Evolutionary conservation across 2,329 filamentous ascomycete species (phyloP).

Genomic region (Nothomitra cinnamomea): DNA sequence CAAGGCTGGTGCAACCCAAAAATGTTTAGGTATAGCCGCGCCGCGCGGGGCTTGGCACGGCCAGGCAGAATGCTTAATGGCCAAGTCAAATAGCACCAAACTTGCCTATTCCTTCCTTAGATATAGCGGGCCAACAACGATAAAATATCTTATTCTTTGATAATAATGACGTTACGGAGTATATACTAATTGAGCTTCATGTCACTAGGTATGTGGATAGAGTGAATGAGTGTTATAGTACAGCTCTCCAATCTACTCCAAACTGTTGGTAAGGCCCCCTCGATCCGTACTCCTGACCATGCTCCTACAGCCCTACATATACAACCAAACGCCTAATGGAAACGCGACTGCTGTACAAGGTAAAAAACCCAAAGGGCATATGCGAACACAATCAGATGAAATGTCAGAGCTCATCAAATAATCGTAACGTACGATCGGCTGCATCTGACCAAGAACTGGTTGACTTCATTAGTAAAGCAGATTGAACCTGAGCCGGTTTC

Average conservation of each 20-base stretch:
- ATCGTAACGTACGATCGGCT: neutral
- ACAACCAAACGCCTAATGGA: neutral
- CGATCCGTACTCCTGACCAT: too few species aligned
- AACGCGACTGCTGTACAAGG: neutral
- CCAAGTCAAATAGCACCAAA: neutral
- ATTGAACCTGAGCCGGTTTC: neutral
- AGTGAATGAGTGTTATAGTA: too few species aligned
- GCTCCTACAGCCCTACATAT: neutral
- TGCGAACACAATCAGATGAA: too few species aligned
- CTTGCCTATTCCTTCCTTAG: too few species aligned
- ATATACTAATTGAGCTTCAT: too few species aligned
- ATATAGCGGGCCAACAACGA: too few species aligned
- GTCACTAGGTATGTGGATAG: too few species aligned
- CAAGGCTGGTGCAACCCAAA: neutral
- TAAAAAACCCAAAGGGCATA: too few species aligned
- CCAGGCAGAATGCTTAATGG: neutral
- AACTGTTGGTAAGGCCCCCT: too few species aligned
- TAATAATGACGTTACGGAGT: too few species aligned
- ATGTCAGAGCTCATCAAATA: constrained; percentile 3
- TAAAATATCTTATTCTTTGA: too few species aligned
- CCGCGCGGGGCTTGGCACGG: neutral
- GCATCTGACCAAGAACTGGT: neutral
- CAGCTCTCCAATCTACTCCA: too few species aligned
- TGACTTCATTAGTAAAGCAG: neutral
- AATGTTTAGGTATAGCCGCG: neutral